Evolutionary conservation across 148 eudicot genomes (phyloP).

Genomic region (Cornus kousa): DNA sequence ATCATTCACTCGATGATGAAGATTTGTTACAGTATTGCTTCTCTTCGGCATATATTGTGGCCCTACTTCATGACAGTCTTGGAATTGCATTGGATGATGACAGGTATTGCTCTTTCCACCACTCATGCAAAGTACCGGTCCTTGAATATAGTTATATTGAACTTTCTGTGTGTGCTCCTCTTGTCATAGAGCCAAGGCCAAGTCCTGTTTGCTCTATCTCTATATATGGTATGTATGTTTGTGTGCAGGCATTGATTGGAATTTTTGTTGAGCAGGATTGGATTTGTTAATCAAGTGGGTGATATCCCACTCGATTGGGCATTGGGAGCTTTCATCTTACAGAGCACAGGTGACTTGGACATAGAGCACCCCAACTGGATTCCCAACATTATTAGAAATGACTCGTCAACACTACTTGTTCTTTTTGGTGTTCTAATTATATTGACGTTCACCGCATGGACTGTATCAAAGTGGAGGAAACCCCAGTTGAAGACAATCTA

Average conservation of each 20-base stretch:
- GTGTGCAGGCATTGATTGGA: neutral
- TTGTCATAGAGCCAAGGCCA: neutral
- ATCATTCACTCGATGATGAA: constrained; percentile 53
- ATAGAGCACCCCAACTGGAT: constrained; percentile 42
- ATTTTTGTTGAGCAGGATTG: constrained; percentile 48
- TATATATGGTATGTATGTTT: neutral
- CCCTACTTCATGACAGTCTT: constrained; percentile 89
- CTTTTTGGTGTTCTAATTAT: constrained; percentile 31
- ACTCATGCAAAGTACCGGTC: neutral
- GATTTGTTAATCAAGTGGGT: constrained; percentile 65
- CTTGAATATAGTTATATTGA: neutral
- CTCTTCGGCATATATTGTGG: constrained; percentile 92
- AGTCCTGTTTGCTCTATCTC: neutral
- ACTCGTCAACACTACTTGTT: constrained; percentile 31
- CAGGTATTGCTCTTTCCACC: constrained; percentile 41
- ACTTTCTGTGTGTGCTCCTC: neutral
- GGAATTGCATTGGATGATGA: constrained; percentile 70
- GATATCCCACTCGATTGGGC: constrained; percentile 93
- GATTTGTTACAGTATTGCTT: constrained; percentile 75
- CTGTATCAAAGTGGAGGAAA: constrained; percentile 61
- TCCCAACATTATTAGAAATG: constrained; percentile 19
- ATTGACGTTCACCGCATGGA: constrained; percentile 45
- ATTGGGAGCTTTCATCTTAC: constrained; percentile 86
- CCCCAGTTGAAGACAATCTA: constrained; percentile 83
- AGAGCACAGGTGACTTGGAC: constrained; percentile 29